Base-by-base conservation (phyloP, 2,329 filamentous ascomycete genomes). In the Botrytis galanthina region DNA sequence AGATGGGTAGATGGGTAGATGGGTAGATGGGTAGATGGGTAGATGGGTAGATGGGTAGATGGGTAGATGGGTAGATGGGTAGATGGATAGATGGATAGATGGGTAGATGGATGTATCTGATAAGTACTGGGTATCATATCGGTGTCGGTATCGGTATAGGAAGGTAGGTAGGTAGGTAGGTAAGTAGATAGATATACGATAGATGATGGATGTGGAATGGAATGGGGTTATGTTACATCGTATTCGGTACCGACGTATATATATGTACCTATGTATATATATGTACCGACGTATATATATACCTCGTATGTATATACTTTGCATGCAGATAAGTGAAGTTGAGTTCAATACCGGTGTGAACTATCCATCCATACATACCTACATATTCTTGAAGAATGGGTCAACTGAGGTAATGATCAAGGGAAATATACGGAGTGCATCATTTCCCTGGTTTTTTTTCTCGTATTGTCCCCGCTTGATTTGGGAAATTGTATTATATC, bases 391-490 rank as follows among this genome's bases (percentile, higher is more conserved):
- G 5, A n/a, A 54, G 0, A 7, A 16, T n/a, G 26, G 12, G 26
- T n/a, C 6, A 54, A 54, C 26, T 3, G 26, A 54, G 12, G 26
- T 4, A 51, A n/a, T 51, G 20, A 6, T 44, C 16, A 18, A 18
- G 16, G 48, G 10, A 51, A 42, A 42, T 42, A 42, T 14, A 42
- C 14, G 39, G 2, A 12, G 1, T n/a, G 1, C 0, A n/a, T 2
- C 18, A 26, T 10, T 48, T 57, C 51, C 51, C n/a, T 9, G n/a
- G 0, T 32, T 57, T 32, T 57, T 54, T 20, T 26, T 5, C 60
- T 63, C 29, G 22, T 66, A 48, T 66, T 66, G n/a, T 44, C 20
- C 44, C 63, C 63, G 63, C 63, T 66, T 57, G n/a, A 29, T 32
- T 7, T 29, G 51, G 48, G 51, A 29, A 54, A 29, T 51, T 51